These are phyloP conservation scores for Pisolithus marmoratus DNA, from an alignment of 768 basidiomycete genomes.

Conservation along the genomic window DNA sequence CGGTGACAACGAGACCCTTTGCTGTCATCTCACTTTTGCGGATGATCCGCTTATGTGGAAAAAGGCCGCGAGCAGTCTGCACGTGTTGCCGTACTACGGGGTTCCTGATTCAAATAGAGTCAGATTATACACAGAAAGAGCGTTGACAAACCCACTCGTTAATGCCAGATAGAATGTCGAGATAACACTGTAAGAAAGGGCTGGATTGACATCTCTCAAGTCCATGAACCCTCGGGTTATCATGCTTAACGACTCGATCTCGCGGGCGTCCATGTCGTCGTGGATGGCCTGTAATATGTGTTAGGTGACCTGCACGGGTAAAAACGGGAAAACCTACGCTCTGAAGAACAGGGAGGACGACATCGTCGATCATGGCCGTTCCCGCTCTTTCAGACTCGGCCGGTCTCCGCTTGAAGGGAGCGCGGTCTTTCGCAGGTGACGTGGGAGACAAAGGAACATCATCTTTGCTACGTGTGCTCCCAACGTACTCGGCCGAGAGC, in stretches of 20 bases:
- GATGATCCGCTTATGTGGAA: conserved; percentile 73
- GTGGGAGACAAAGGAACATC: conserved; percentile 36
- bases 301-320: conserved; percentile 1
- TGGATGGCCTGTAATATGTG: conserved; percentile 49
- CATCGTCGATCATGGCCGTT: conserved; percentile 67
- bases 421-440: conserved; percentile 35
- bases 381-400: conserved; percentile 67
- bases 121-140: conserved; percentile 3
- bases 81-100: conserved; percentile 75
- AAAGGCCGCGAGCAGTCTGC: conserved; percentile 71
- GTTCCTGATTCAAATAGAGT: conserved; percentile 46
- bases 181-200: conserved; percentile 81
- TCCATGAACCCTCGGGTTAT: conserved; percentile 86
- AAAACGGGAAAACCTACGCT: conserved; percentile 42
- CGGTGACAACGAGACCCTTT: conserved; percentile 77
- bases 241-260: conserved; percentile 87
- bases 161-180: conserved; percentile 86
- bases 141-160: conserved; percentile 63
- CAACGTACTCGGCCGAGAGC: conserved; percentile 77
- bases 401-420: conserved; percentile 40
- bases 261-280: conserved; percentile 83
- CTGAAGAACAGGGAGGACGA: conserved; percentile 74
- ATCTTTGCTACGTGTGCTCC: conserved; percentile 56
- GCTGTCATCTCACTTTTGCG: conserved; percentile 84
- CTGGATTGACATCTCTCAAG: conserved; percentile 75